A percentile compares a stretch with the other conserved stretches of the same genome.
Evolutionary conservation across 2,329 filamentous ascomycete genomes (phyloP).

Genomic region (Myriosclerotinia scirpicola): DNA sequence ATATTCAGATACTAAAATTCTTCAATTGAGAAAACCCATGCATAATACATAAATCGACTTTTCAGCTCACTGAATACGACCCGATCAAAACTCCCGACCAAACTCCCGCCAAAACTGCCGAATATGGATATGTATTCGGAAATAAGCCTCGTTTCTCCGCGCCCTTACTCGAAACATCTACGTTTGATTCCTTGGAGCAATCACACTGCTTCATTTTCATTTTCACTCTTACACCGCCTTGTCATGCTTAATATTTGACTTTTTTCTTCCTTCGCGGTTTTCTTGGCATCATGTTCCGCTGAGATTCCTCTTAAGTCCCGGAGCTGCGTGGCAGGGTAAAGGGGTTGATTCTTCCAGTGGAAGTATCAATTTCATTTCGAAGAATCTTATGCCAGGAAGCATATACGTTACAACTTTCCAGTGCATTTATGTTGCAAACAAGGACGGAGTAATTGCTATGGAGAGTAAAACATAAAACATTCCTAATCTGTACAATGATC

Average conservation of each 20-base stretch:
- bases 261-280: not conserved
- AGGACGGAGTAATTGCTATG: no score
- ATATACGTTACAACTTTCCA: no score
- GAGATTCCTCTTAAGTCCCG: not conserved
- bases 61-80: no score
- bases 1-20: no score
- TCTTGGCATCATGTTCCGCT: not conserved
- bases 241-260: not conserved
- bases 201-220: not conserved
- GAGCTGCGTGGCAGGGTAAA: not conserved
- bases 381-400: no score
- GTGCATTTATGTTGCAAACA: no score
- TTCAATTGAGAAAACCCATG: no score
- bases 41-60: no score
- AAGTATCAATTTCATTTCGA: no score
- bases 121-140: not conserved
- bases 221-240: not conserved
- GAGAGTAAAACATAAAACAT: no score
- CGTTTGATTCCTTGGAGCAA: not conserved
- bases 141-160: slow-evolving; percentile 1
- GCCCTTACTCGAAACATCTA: not conserved
- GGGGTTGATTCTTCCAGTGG: not conserved
- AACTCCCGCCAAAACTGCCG: not conserved
- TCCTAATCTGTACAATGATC: not conserved
- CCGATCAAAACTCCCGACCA: no score